Conservation (phyloP, 2,329 filamentous ascomycete species). For the Pseudohalonectria lignicola region DNA sequence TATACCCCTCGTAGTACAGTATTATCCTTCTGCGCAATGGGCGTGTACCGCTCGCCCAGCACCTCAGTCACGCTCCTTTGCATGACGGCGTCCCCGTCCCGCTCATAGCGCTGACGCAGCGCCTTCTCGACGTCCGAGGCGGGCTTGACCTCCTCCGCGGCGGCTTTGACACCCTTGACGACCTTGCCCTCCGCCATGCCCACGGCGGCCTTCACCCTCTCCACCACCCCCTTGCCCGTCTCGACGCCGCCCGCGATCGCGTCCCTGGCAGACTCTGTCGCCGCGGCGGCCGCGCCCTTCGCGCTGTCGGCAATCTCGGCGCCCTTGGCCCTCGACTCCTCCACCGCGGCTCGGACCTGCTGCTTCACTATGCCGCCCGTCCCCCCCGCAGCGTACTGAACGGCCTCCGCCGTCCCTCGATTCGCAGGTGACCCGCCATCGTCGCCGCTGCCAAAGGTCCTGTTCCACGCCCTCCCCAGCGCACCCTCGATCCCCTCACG, state of each 20-base stretch:
- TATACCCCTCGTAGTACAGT: slow-evolving; percentile 27
- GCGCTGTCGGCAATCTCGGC: slow-evolving; percentile 11
- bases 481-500: slow-evolving; percentile 45
- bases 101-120: slow-evolving; percentile 39
- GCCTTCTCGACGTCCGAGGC: slow-evolving; percentile 34
- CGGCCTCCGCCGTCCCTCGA: slow-evolving; percentile 12
- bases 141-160: slow-evolving; percentile 13
- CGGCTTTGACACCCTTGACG: slow-evolving; percentile 13
- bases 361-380: slow-evolving; percentile 18
- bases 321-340: slow-evolving; percentile 11
- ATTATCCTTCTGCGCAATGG: slow-evolving; percentile 28
- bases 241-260: slow-evolving; percentile 26
- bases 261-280: slow-evolving; percentile 19
- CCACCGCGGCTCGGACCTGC: slow-evolving; percentile 6
- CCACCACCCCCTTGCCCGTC: slow-evolving; percentile 27
- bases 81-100: slow-evolving; percentile 22
- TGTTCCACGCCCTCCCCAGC: slow-evolving; percentile 32
- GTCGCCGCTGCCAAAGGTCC: slow-evolving; percentile 21
- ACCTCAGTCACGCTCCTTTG: slow-evolving; percentile 41
- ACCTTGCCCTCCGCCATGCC: slow-evolving; percentile 24
- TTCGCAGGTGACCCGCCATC: no score
- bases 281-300: slow-evolving; percentile 13
- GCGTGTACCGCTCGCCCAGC: slow-evolving; percentile 43
- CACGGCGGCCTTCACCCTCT: slow-evolving; percentile 23
- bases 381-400: slow-evolving; percentile 9